Conservation (phyloP, 2,329 filamentous ascomycete species). For the Sphaerostilbella broomeana region DNA sequence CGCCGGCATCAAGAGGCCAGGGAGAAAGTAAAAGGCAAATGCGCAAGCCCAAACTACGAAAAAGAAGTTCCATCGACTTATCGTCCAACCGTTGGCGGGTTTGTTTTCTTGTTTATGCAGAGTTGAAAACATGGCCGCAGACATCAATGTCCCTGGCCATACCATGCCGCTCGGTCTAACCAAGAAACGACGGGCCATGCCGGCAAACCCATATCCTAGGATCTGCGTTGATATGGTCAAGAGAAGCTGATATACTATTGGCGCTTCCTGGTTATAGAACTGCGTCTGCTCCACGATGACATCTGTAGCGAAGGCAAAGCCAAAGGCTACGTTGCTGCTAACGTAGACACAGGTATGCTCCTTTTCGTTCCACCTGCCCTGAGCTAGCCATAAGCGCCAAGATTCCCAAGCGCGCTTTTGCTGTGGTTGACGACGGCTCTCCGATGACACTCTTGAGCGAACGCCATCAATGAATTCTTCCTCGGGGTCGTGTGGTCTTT, state of each 20-base stretch:
- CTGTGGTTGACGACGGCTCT: conserved; percentile 14
- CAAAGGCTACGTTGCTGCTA: conserved; percentile 83
- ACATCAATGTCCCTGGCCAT: conserved; percentile 84
- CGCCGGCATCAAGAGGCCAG: conserved; percentile 73
- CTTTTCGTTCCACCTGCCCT: conserved; percentile 81
- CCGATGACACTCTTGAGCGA: conserved; percentile 18
- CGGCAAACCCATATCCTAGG: conserved; percentile 79
- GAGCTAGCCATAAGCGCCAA: conserved; percentile 66
- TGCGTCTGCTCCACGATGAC: conserved; percentile 86
- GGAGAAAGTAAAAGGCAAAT: conserved; percentile 79
- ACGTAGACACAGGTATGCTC: conserved; percentile 86
- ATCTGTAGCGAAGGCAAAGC: conserved; percentile 83
- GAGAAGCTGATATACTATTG: conserved; percentile 71
- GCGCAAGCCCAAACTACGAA: conserved; percentile 63
- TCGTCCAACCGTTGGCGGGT: conserved; percentile 72
- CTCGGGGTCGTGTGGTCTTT: conserved; percentile 49
- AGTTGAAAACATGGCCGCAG: conserved; percentile 81
- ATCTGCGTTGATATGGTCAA: conserved; percentile 83
- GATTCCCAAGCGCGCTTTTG: conserved; percentile 2
- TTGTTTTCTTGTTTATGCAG: conserved; percentile 81
- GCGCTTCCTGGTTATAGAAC: conserved; percentile 78
- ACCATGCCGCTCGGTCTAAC: conserved; percentile 86
- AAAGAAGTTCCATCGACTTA: conserved; percentile 81
- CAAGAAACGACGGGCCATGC: conserved; percentile 71
- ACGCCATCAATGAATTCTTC: conserved; percentile 47